Base-by-base conservation (phyloP, 176 grass and related monocot species). In the Saccharum spontaneum region DNA sequence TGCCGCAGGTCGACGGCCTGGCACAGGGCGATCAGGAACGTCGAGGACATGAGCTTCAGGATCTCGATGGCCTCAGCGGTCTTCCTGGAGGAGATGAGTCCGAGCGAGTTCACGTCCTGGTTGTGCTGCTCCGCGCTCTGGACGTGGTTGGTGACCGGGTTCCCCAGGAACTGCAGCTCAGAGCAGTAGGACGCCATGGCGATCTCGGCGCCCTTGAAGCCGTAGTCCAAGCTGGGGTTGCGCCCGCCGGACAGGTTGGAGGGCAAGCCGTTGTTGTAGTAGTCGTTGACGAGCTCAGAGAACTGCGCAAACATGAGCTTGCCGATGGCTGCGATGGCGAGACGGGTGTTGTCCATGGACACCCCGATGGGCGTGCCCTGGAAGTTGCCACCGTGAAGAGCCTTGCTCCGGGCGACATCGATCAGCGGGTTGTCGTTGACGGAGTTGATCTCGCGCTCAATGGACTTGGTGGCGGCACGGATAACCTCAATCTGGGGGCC, bases 51-150 rank as follows among this genome's bases (percentile, higher is more conserved):
- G 52, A 97, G 54, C 81, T 97, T 97, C 18, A 97, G 82, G 12
- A 97, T 97, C 4, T 97, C 94, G 11, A 97, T 66, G 65, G 94
- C 91, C 81, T 93, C 94, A 0, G 82, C 91, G 0, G 94, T 91
- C 84, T 97, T 97, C 82, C 91, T 81, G 18, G 82, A 89, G 7
- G 94, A 97, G 85, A 97, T 97, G 78, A 93, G 83, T 0, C 94
- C 91, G 0, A 97, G 84, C 0, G 94, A 97, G 87, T 97, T 97
- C 10, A 97, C 94, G 44, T 93, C 94, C 70, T 97, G 94, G 87
- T 97, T 97, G 84, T 97, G 94, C 61, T 97, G 94, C 91, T 97
- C 94, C 2, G 94, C 91, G 72, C 91, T 93, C 78, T 97, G 94
- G 10, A 97, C 94, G 64, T 97, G 94, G 91, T 93, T 97, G 87